phyloP scores from a whole-genome alignment of 805 yeast species.

The Wickerhamiella nectarea region DNA sequence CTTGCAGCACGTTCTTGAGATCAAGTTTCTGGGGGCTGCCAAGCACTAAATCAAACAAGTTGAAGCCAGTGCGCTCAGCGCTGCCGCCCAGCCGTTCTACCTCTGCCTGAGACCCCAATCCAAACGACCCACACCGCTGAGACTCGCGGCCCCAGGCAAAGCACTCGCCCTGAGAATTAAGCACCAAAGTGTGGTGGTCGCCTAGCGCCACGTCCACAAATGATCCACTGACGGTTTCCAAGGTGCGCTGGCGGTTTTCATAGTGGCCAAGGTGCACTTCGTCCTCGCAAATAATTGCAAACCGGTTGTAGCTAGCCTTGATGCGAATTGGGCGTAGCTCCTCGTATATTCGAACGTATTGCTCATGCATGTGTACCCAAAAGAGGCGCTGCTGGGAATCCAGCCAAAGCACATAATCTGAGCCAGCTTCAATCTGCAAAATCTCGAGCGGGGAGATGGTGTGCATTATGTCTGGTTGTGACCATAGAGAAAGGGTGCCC shows the following conservation, averaged over 20 bases:
- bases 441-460: too few species aligned
- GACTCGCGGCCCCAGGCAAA: slow-evolving; percentile 60
- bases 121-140: slow-evolving; percentile 53
- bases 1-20: slow-evolving; percentile 35
- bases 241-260: slow-evolving; percentile 19
- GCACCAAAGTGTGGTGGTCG: slow-evolving; percentile 56
- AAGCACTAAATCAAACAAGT: slow-evolving; percentile 17
- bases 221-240: slow-evolving; percentile 15
- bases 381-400: slow-evolving; percentile 32
- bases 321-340: slow-evolving; percentile 15
- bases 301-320: slow-evolving; percentile 30
- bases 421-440: slow-evolving; percentile 41
- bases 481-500: slow-evolving; percentile 51
- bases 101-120: slow-evolving; percentile 34
- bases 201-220: slow-evolving; percentile 50
- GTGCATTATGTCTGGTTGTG: too few species aligned
- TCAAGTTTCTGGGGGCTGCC: slow-evolving; percentile 32
- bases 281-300: slow-evolving; percentile 41
- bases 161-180: slow-evolving; percentile 43
- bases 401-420: slow-evolving; percentile 38
- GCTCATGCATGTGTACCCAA: slow-evolving; percentile 24
- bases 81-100: slow-evolving; percentile 7
- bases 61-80: not conserved
- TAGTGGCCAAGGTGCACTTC: slow-evolving; percentile 29
- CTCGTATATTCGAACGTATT: slow-evolving; percentile 4